These are phyloP conservation scores for Taiozyma sp. DNA, from an alignment of 1,139 yeast species.

Conservation along the genomic window DNA sequence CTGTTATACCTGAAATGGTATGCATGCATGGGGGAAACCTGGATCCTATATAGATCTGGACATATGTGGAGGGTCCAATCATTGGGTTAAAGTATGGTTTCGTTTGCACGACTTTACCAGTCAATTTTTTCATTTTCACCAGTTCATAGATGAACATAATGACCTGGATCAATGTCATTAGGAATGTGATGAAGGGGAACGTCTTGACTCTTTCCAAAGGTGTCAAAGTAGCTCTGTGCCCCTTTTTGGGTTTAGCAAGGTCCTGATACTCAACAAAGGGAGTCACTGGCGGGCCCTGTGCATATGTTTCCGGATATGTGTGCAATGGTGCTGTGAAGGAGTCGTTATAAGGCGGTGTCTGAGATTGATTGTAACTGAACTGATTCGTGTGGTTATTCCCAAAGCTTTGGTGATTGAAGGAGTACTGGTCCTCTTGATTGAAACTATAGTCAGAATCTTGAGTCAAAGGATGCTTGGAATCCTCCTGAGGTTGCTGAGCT, in stretches of 20 bases:
- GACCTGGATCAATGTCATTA: slow-evolving; percentile 48
- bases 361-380: neutral
- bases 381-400: neutral
- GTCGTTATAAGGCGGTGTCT: neutral
- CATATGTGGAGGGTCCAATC: slow-evolving; percentile 74
- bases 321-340: neutral
- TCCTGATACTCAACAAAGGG: neutral
- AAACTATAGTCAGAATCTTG: neutral
- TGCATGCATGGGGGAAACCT: slow-evolving; percentile 74
- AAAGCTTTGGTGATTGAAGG: neutral
- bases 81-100: slow-evolving; percentile 74
- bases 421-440: neutral
- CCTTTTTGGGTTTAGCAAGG: neutral
- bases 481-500: neutral
- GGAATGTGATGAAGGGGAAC: slow-evolving; percentile 40
- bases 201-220: neutral
- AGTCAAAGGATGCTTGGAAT: neutral
- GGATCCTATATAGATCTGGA: slow-evolving; percentile 68
- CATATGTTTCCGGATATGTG: neutral
- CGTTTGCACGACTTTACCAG: slow-evolving; percentile 68
- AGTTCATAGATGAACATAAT: slow-evolving; percentile 67
- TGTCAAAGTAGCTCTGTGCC: neutral
- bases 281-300: neutral
- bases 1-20: slow-evolving; percentile 44
- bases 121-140: slow-evolving; percentile 50